These are phyloP conservation scores for Mycosarcoma maydis DNA, from an alignment of 1,284 basidiomycete genomes.

Conservation along the genomic window DNA sequence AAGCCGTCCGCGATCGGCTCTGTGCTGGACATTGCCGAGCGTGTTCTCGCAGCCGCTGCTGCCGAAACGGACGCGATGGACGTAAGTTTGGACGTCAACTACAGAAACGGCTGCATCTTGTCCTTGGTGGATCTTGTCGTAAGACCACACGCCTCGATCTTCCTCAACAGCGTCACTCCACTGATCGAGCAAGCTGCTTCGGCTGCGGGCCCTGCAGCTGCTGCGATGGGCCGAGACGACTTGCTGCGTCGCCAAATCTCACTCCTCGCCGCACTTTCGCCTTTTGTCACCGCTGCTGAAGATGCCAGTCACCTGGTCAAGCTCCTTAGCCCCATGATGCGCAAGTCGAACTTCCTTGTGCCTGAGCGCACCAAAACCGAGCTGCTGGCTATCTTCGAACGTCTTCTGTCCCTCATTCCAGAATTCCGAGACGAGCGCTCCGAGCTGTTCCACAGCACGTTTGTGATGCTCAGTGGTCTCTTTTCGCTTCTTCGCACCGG, in stretches of 20 bases:
- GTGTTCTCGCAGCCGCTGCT: slow-evolving; percentile 71
- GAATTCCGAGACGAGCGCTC: slow-evolving; percentile 70
- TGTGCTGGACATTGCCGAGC: slow-evolving; percentile 87
- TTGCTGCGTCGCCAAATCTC: slow-evolving; percentile 83
- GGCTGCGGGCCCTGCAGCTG: slow-evolving; percentile 73
- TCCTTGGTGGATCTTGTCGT: slow-evolving; percentile 70
- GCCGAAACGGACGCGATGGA: slow-evolving; percentile 25
- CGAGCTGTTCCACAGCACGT: slow-evolving; percentile 46
- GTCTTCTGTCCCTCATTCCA: slow-evolving; percentile 78
- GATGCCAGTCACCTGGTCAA: slow-evolving; percentile 81
- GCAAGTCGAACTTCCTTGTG: slow-evolving; percentile 79
- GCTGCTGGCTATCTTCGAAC: slow-evolving; percentile 79
- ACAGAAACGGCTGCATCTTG: slow-evolving; percentile 17
- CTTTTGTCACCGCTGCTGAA: slow-evolving; percentile 75
- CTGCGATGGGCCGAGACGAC: slow-evolving; percentile 73
- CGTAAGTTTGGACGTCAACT: slow-evolving; percentile 13
- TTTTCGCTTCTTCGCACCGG: slow-evolving; percentile 54
- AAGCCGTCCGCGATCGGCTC: slow-evolving; percentile 83
- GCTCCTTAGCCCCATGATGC: slow-evolving; percentile 83
- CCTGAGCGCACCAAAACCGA: slow-evolving; percentile 88
- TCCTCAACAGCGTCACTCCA: slow-evolving; percentile 78
- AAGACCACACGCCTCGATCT: slow-evolving; percentile 78
- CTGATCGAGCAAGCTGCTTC: slow-evolving; percentile 66
- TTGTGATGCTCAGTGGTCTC: slow-evolving; percentile 55
- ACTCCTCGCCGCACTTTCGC: slow-evolving; percentile 82